phyloP scores from a whole-genome alignment of 805 yeast genomes.

The Yarrowia phangngaensis region DNA sequence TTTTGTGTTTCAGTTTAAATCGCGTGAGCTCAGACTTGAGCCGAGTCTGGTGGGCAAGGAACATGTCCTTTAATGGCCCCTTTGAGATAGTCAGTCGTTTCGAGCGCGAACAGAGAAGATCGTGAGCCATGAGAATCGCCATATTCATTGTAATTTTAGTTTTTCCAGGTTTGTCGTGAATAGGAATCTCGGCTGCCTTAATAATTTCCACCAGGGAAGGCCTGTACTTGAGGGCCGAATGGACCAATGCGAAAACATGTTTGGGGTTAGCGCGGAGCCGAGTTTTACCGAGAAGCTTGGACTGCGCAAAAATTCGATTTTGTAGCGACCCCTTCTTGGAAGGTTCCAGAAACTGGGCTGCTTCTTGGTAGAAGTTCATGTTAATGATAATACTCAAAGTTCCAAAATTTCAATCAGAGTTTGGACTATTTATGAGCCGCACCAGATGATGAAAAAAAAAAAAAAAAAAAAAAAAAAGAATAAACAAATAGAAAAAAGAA shows the following conservation, averaged over 20 bases:
- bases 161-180: constrained; percentile 46
- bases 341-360: constrained; percentile 43
- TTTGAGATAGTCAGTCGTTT: constrained; percentile 89
- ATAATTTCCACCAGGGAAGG: constrained; percentile 61
- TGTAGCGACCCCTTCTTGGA: constrained; percentile 54
- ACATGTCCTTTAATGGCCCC: constrained; percentile 76
- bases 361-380: constrained; percentile 41
- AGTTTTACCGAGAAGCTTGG: constrained; percentile 36
- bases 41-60: constrained; percentile 74
- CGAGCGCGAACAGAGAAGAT: constrained; percentile 64
- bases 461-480: too few species aligned
- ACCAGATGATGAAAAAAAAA: too few species aligned
- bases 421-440: too few species aligned
- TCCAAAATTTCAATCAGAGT: too few species aligned
- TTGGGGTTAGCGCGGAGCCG: constrained; percentile 65
- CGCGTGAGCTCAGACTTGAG: constrained; percentile 77
- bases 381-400: too few species aligned
- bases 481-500: too few species aligned
- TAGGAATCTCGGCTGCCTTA: constrained; percentile 61
- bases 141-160: constrained; percentile 50
- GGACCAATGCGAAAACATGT: constrained; percentile 79
- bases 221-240: constrained; percentile 69
- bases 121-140: constrained; percentile 71
- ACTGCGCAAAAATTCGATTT: constrained; percentile 49
- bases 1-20: constrained; percentile 68